Base-by-base conservation (phyloP, 208 protist genomes). In the Trypanosoma theileri region DNA sequence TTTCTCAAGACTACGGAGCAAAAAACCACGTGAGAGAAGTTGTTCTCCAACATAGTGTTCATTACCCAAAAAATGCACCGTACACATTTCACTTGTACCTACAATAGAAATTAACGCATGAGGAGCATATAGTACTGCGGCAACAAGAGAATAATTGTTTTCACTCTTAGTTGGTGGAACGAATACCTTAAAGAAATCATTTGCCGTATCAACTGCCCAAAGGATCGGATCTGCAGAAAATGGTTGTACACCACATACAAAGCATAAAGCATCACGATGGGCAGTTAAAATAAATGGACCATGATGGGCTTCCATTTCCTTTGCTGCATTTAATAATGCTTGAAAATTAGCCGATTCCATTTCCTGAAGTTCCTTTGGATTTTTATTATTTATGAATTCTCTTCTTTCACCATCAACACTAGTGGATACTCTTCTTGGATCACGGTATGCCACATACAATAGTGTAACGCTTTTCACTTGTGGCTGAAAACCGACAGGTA, bases 201-300 rank as follows among this genome's bases (percentile, higher is more conserved):
- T 65, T 17, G 82, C 85, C 55, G 82, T 80, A 41, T 86, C 73
- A 4, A 88, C 66, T n/a, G 85, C 85, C n/a, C 85, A 69, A 19
- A 79, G 59, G 0, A 88, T 77, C 16, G 85, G 85, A 35, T 91
- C 85, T 31, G 68, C 79, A 55, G 72, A 82, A 40, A 88, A 85
- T 0, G 85, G 85, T 51, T 86, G 56, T 12, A 86, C 72, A 19
- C 85, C 85, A 82, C 85, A 91, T 22, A 91, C 80, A 53, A 91
- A 66, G 44, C 82, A 82, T 28, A 91, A 51, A 6, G 75, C 72
- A 52, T 91, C 85, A 57, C 77, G 65, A 61, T 82, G 74, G 28
- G 80, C 82, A 14, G 85, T 88, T 8, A 88, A 59, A 17, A 82
- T 41, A 70, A 83, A 91, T 16, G 85, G 46, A 67, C 80, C 40